A percentile compares a stretch with the other conserved stretches of the same genome.
Conservation (phyloP, 2,329 filamentous ascomycete species). For the Botrytis elliptica region DNA sequence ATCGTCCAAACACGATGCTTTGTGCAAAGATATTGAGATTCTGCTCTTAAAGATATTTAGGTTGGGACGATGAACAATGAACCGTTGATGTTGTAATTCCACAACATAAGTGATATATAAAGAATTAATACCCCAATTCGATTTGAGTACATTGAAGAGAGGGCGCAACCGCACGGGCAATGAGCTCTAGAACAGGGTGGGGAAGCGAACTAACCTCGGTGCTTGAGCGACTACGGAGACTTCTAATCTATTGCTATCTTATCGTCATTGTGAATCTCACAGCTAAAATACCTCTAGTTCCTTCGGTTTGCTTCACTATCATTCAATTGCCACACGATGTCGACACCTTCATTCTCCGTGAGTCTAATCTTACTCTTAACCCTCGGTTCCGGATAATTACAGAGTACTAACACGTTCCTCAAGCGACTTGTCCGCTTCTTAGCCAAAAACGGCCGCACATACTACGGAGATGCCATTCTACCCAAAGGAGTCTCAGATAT, state of each 20-base stretch:
- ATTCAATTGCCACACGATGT: conserved; percentile 35
- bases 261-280: background rate
- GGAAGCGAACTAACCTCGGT: background rate
- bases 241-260: background rate
- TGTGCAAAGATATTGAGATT: background rate
- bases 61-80: background rate
- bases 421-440: conserved; percentile 73
- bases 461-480: conserved; percentile 74
- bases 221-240: background rate
- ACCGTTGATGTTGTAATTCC: background rate
- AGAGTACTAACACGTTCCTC: conserved; percentile 12
- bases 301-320: background rate
- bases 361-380: conserved; percentile 28
- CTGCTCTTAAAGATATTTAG: background rate
- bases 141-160: background rate
- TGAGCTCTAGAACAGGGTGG: background rate
- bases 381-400: background rate
- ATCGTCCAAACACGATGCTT: background rate
- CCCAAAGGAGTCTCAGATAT: conserved; percentile 60
- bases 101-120: background rate
- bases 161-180: background rate
- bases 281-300: background rate
- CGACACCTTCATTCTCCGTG: conserved; percentile 46
- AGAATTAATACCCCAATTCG: background rate
- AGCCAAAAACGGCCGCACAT: conserved; percentile 65